phyloP scores from a whole-genome alignment of 768 basidiomycete species.

The Mycena rebaudengoi region DNA sequence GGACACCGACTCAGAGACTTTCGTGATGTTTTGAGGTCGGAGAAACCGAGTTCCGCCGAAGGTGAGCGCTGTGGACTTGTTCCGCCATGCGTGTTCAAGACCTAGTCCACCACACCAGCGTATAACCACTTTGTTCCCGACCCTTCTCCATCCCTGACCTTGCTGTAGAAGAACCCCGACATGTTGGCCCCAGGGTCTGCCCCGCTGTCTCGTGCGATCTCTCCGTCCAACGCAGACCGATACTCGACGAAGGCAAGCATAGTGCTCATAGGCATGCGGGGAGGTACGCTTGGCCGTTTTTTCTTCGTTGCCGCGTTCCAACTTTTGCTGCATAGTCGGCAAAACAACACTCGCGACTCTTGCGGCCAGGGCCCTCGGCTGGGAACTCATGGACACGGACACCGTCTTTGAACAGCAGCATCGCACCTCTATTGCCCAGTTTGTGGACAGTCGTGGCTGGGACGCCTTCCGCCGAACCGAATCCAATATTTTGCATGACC shows the following conservation, averaged over 20 bases:
- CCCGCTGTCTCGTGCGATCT: conserved; percentile 10
- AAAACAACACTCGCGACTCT: conserved; percentile 78
- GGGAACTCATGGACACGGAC: conserved; percentile 74
- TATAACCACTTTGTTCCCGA: not conserved
- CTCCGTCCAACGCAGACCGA: conserved; percentile 22
- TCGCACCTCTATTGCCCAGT: conserved; percentile 58
- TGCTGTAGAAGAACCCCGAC: not conserved
- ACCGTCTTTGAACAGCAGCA: conserved; percentile 60
- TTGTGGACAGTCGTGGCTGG: conserved; percentile 71
- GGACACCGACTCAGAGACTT: not conserved
- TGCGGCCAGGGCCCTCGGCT: conserved; percentile 65
- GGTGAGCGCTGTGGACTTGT: not conserved
- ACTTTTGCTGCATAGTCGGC: conserved; percentile 49
- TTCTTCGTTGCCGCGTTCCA: not conserved
- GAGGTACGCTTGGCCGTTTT: conserved; percentile 46
- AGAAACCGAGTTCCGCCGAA: conserved; percentile 8
- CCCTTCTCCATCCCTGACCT: not conserved
- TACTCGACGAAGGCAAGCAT: conserved; percentile 42
- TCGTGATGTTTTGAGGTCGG: conserved; percentile 7
- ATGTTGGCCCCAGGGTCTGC: conserved; percentile 5
- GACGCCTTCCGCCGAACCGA: conserved; percentile 78
- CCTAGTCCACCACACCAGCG: conserved; percentile 11
- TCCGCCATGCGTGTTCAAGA: conserved; percentile 23
- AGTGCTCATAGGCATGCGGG: conserved; percentile 83
- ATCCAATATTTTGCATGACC: conserved; percentile 60